Conservation (phyloP, 805 yeast species). For the Lipomyces sp. region DNA sequence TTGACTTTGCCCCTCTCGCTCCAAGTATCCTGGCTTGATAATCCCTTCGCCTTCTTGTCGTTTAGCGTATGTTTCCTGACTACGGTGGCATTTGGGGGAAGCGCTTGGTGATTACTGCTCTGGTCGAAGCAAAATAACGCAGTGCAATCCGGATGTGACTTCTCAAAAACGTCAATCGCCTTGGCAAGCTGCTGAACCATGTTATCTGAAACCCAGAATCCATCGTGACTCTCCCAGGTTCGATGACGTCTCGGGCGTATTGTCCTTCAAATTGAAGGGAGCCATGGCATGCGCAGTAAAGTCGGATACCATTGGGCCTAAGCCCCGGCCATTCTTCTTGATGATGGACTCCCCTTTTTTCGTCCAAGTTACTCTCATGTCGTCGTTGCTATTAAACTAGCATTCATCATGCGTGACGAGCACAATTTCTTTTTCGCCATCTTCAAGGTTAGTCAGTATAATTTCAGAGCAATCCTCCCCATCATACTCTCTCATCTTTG, state of each 20-base stretch:
- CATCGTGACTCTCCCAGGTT: background rate
- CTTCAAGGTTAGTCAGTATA: background rate
- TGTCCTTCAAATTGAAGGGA: conserved; percentile 7
- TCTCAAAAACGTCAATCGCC: background rate
- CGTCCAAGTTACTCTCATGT: background rate
- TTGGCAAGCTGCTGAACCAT: background rate
- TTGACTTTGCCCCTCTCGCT: too few relatives aligned
- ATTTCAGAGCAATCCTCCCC: conserved; percentile 2
- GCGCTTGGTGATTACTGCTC: too few relatives aligned
- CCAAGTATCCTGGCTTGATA: too few relatives aligned
- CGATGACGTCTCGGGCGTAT: background rate
- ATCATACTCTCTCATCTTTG: background rate
- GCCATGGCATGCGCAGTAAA: conserved; percentile 5
- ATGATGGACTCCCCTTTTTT: background rate
- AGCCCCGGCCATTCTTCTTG: conserved; percentile 1
- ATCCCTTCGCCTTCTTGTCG: too few relatives aligned
- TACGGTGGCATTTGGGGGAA: too few relatives aligned
- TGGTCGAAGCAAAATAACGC: too few relatives aligned
- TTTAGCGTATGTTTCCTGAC: too few relatives aligned
- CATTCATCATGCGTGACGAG: conserved; percentile 4
- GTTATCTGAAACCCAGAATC: background rate
- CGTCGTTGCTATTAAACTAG: conserved; percentile 3
- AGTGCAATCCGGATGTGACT: too few relatives aligned
- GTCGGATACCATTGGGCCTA: background rate
- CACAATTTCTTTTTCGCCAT: background rate